Percentiles rank a stretch among this genome's conserved stretches.
Conservation (phyloP, 495 filamentous ascomycete species). For the Trichoderma gamsii region DNA sequence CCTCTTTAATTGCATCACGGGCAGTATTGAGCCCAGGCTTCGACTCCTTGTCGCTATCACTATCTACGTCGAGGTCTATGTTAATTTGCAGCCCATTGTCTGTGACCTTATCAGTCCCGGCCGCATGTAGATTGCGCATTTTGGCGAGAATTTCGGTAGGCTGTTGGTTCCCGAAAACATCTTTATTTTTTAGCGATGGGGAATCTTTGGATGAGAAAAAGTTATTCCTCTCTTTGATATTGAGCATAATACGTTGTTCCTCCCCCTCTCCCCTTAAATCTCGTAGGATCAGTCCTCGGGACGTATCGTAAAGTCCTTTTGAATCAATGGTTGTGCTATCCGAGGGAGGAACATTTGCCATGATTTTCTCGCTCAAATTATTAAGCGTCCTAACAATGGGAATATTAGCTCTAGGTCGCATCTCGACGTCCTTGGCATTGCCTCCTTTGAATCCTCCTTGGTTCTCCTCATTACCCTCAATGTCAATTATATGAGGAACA, state of each 20-base stretch:
- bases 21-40: slow-evolving; percentile 49
- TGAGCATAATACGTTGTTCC: slow-evolving; percentile 71
- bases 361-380: slow-evolving; percentile 79
- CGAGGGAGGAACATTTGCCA: slow-evolving; percentile 73
- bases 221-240: slow-evolving; percentile 74
- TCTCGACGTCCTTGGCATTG: slow-evolving; percentile 79
- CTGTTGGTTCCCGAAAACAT: slow-evolving; percentile 56
- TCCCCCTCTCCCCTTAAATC: slow-evolving; percentile 73
- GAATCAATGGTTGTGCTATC: slow-evolving; percentile 69
- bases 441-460: slow-evolving; percentile 60
- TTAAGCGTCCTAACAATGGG: slow-evolving; percentile 79
- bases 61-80: slow-evolving; percentile 59
- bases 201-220: slow-evolving; percentile 67
- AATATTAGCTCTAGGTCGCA: slow-evolving; percentile 58
- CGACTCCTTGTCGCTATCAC: slow-evolving; percentile 57
- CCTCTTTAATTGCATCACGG: slow-evolving; percentile 46
- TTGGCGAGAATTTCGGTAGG: slow-evolving; percentile 58
- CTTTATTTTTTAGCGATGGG: slow-evolving; percentile 48
- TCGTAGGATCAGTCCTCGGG: slow-evolving; percentile 57
- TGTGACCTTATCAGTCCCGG: slow-evolving; percentile 41
- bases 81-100: slow-evolving; percentile 52
- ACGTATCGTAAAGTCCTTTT: not conserved
- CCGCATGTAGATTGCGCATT: slow-evolving; percentile 55
- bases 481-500: slow-evolving; percentile 82
- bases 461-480: slow-evolving; percentile 91